Conservation (phyloP, 176 grass and related monocot genomes). For the Avena atlantica region DNA sequence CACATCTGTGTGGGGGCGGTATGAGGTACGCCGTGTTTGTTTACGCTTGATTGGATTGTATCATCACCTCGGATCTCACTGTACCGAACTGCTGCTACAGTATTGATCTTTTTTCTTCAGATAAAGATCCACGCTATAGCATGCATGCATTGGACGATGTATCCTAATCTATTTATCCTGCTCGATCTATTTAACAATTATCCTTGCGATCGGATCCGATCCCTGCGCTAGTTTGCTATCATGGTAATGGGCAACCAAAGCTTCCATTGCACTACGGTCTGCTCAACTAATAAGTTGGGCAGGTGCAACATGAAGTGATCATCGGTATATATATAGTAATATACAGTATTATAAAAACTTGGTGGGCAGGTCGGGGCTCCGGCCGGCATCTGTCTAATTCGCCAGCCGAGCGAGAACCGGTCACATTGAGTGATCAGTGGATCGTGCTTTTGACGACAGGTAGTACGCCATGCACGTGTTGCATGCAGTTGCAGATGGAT, state of each 20-base stretch:
- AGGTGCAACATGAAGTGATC: not conserved
- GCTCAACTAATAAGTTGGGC: too few relatives aligned
- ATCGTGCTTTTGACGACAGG: not conserved
- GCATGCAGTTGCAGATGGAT: not conserved
- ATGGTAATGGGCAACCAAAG: too few relatives aligned
- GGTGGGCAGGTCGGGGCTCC: not conserved
- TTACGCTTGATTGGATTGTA: too few relatives aligned
- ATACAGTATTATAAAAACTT: not conserved
- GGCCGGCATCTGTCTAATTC: not conserved
- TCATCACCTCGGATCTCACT: conserved; percentile 37
- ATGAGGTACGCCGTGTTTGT: too few relatives aligned
- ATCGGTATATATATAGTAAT: not conserved
- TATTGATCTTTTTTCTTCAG: not conserved
- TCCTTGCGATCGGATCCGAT: not conserved
- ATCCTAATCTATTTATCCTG: not conserved
- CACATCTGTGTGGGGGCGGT: too few relatives aligned
- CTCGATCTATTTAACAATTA: not conserved
- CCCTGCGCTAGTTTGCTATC: too few relatives aligned
- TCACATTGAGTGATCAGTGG: too few relatives aligned
- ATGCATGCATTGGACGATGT: not conserved
- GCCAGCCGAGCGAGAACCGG: not conserved
- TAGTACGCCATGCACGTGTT: conserved; percentile 18
- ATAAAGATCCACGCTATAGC: not conserved
- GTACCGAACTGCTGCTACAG: not conserved
- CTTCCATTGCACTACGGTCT: too few relatives aligned